A percentile compares a stretch with the other conserved stretches of the same genome.
Evolutionary conservation across 2,329 filamentous ascomycete species (phyloP).

Genomic region (Thelonectria olida): DNA sequence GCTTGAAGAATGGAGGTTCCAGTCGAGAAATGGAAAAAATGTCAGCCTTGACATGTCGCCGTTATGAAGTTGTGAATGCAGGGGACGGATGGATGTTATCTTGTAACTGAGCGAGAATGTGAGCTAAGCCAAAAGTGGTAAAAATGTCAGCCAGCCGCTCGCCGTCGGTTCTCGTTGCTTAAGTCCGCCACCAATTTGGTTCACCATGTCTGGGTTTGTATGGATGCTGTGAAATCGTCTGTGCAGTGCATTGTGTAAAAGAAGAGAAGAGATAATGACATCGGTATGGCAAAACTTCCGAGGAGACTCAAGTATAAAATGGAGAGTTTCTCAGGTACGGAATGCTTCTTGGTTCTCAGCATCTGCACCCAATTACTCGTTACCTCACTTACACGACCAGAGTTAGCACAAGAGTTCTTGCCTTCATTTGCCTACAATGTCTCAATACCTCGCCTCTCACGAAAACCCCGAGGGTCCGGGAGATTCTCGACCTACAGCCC

Average conservation of each 20-base stretch:
- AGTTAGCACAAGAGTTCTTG: neutral
- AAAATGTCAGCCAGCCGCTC: slow-evolving; percentile 24
- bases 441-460: slow-evolving; percentile 5
- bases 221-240: neutral
- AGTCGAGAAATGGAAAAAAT: slow-evolving; percentile 14
- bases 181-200: neutral
- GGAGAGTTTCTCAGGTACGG: neutral
- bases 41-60: neutral
- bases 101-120: neutral
- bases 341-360: neutral
- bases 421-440: neutral
- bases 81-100: neutral
- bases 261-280: neutral
- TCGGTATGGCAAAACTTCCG: neutral
- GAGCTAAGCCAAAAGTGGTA: slow-evolving; percentile 8
- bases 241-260: neutral
- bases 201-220: neutral
- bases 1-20: neutral
- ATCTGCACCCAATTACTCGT: neutral
- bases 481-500: slow-evolving; percentile 26
- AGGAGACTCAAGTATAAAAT: neutral
- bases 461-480: slow-evolving; percentile 20
- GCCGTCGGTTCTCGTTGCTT: neutral
- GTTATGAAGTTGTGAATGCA: neutral
- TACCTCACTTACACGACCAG: neutral